A percentile compares a stretch with the other conserved stretches of the same genome.
Evolutionary conservation across 495 filamentous ascomycete species (phyloP).

Genomic region (Penicillium silybi): DNA sequence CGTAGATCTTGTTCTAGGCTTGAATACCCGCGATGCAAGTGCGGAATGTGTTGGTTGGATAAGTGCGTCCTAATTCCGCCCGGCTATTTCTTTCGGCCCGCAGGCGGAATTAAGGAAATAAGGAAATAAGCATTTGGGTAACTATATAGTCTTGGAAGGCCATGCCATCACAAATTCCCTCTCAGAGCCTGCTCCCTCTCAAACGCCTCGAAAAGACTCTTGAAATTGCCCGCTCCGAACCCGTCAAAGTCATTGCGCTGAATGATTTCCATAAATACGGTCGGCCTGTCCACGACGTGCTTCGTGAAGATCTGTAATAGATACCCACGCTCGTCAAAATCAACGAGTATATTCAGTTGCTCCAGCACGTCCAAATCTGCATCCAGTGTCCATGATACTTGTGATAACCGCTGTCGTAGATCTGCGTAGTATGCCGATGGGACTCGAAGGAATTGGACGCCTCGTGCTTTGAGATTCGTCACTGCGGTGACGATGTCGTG

Average conservation of each 20-base stretch:
- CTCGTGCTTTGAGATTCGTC: constrained; percentile 57
- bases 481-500: constrained; percentile 65
- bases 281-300: constrained; percentile 78
- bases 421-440: constrained; percentile 67
- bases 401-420: constrained; percentile 56
- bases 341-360: constrained; percentile 71
- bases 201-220: constrained; percentile 80
- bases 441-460: constrained; percentile 75
- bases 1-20: neutral
- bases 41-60: neutral
- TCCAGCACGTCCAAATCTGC: constrained; percentile 67
- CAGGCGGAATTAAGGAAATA: too few relatives aligned
- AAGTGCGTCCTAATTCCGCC: neutral
- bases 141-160: too few relatives aligned
- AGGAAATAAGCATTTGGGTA: too few relatives aligned
- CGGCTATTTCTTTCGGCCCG: neutral
- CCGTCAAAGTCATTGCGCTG: constrained; percentile 74
- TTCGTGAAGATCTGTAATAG: constrained; percentile 78
- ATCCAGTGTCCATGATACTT: constrained; percentile 41
- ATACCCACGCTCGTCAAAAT: constrained; percentile 81
- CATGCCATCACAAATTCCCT: constrained; percentile 17
- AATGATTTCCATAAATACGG: constrained; percentile 84
- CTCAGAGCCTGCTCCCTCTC: constrained; percentile 67
- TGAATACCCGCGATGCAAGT: neutral
- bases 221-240: constrained; percentile 85